These are phyloP conservation scores for Polyporus arcularius DNA, from an alignment of 768 basidiomycete genomes.

Conservation along the genomic window DNA sequence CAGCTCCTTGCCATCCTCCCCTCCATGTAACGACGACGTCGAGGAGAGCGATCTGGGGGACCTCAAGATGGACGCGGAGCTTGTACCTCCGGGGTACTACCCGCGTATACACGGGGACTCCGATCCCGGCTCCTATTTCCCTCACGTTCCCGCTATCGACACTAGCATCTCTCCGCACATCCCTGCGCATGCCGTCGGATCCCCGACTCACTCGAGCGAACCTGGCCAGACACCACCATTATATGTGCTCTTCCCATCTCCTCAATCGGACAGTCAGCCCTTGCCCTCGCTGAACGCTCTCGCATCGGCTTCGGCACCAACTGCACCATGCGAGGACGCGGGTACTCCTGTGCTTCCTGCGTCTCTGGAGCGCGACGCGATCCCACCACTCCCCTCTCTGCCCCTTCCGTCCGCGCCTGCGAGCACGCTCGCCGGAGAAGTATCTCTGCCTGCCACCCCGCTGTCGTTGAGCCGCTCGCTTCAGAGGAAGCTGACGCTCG, in stretches of 20 bases:
- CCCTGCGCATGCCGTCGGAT: not conserved
- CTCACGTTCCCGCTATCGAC: constrained; percentile 3
- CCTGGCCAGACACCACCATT: constrained; percentile 27
- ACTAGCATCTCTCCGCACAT: not conserved
- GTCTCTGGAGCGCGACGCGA: not conserved
- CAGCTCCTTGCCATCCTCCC: constrained; percentile 19
- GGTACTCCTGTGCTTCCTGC: not conserved
- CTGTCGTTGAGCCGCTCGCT: constrained; percentile 7
- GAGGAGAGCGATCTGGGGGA: constrained; percentile 6
- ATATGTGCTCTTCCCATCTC: constrained; percentile 19
- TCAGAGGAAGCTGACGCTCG: constrained; percentile 22
- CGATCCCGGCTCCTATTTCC: constrained; percentile 25
- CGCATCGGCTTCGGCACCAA: not conserved
- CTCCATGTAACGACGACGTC: constrained; percentile 13
- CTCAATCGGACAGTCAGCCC: constrained; percentile 1
- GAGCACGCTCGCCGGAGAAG: not conserved
- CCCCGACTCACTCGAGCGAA: constrained; percentile 1
- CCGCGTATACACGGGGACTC: not conserved
- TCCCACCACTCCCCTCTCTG: not conserved
- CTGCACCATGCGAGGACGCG: not conserved
- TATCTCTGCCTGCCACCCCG: constrained; percentile 5
- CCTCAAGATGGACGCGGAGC: constrained; percentile 5
- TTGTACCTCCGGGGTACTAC: not conserved
- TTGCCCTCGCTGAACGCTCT: constrained; percentile 2
- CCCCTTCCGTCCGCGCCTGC: not conserved